Base-by-base conservation (phyloP, 768 basidiomycete species). In the Leccinum disarticulatum region DNA sequence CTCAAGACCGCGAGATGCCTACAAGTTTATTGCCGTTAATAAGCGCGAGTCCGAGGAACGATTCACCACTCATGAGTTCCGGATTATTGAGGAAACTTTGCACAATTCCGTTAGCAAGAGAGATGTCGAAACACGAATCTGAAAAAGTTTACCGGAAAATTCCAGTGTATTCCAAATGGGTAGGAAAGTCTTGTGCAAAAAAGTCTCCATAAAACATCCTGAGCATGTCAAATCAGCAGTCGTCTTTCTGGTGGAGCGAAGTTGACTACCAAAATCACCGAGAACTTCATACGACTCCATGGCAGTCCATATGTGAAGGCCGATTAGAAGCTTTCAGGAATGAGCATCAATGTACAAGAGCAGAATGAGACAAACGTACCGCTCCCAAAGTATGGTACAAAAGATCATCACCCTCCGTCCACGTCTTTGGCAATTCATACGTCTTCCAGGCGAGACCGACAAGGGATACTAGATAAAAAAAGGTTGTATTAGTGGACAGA, bases 151-250 rank as follows among this genome's bases (percentile, higher is more conserved):
- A 94, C 86, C 96, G 87, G 76, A 96, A 99, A 64, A 99, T 98
- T 33, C 97, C 97, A 55, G 94, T 95, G 72, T 98, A 98, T 60
- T 95, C 93, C 9, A 98, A 78, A 61, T 91, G 85, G 0, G 90
- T 77, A 4, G 96, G 93, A 73, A 92, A 95, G 62, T 94, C 90
- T 67, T 96, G 93, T 76, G 95, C 89, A 80, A 95, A 95, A 77
- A 96, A 96, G 75, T 96, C 93, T 25, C 94, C 95, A 66, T 97
- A 99, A 77, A 98, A 95, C 97, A 99, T 27, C 97, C 93, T 94
- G 58, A 14, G 14, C 22, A 43, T 35, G 10, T 31, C 14, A 11
- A 51, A 51, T 69, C 22, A 60, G 52, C 36, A 41, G 7, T 51
- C 8, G 2, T 17, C 7, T n/a, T 53, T 49, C 53, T 8, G 22